phyloP scores from a whole-genome alignment of 202 grass and related monocot genomes.

The Hordeum pubiflorum region DNA sequence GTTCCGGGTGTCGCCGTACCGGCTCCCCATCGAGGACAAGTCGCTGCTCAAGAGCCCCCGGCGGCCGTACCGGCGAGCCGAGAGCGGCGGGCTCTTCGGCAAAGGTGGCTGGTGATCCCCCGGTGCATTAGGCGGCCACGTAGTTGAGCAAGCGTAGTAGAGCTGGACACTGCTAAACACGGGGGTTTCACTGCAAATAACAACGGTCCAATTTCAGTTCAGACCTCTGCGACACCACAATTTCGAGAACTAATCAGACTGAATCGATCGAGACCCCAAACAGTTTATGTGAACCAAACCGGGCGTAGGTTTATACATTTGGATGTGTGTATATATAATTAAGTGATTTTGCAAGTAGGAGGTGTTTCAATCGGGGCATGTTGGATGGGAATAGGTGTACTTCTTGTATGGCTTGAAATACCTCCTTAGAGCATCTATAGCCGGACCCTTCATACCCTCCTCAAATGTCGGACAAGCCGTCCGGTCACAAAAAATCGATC shows the following conservation, averaged over 20 bases:
- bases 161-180: neutral
- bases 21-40: constrained; percentile 45
- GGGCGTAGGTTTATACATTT: neutral
- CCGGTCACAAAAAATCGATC: no score
- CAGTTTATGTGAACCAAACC: neutral
- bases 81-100: neutral
- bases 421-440: no score
- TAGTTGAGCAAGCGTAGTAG: no score
- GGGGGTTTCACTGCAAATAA: neutral
- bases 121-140: no score
- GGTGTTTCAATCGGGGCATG: no score
- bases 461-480: no score
- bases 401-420: no score
- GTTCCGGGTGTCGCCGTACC: constrained; percentile 35
- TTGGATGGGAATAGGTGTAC: no score
- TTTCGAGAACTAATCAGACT: neutral
- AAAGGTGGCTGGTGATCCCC: neutral
- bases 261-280: neutral
- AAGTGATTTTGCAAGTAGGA: neutral
- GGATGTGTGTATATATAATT: neutral
- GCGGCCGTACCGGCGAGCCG: constrained; percentile 34
- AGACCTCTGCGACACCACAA: no score
- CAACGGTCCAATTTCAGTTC: neutral
- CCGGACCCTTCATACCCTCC: no score
- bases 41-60: constrained; percentile 38